These are phyloP conservation scores for Aspergillus sp. DNA, from an alignment of 2,329 filamentous ascomycete species.

Conservation along the genomic window DNA sequence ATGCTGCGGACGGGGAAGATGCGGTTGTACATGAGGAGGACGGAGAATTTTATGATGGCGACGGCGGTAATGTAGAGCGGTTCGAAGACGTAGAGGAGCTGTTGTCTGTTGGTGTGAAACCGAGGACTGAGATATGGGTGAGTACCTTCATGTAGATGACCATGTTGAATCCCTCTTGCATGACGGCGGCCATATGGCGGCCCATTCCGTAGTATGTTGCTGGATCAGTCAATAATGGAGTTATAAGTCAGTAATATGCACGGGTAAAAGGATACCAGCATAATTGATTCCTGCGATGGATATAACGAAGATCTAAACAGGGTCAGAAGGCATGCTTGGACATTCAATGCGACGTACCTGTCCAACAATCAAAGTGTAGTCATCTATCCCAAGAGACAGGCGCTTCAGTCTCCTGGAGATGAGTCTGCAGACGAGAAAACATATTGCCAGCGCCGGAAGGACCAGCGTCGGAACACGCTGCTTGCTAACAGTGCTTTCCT, in stretches of 20 bases:
- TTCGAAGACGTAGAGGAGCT: slow-evolving; percentile 3
- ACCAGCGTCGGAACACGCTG: not conserved
- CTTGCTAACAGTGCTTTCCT: not conserved
- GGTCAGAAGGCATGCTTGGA: not conserved
- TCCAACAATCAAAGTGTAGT: not conserved
- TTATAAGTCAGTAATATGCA: too few species aligned
- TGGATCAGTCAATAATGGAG: not conserved
- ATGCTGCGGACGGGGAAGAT: slow-evolving; percentile 5
- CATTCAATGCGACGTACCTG: not conserved
- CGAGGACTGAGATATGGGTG: too few species aligned
- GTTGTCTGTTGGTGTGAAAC: not conserved
- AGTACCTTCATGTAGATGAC: not conserved
- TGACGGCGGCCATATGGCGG: not conserved
- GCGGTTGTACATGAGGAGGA: slow-evolving; percentile 9
- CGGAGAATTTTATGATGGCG: slow-evolving; percentile 6
- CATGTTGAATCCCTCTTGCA: not conserved
- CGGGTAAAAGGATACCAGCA: not conserved
- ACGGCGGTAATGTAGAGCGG: slow-evolving; percentile 1
- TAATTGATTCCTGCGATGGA: not conserved
- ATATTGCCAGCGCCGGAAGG: not conserved
- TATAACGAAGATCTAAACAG: not conserved
- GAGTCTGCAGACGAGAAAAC: not conserved
- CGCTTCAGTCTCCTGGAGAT: not conserved
- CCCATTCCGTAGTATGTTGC: not conserved
- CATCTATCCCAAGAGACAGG: not conserved